These are phyloP conservation scores for Cyclocybe aegerita DNA, from an alignment of 768 basidiomycete genomes.

Conservation along the genomic window DNA sequence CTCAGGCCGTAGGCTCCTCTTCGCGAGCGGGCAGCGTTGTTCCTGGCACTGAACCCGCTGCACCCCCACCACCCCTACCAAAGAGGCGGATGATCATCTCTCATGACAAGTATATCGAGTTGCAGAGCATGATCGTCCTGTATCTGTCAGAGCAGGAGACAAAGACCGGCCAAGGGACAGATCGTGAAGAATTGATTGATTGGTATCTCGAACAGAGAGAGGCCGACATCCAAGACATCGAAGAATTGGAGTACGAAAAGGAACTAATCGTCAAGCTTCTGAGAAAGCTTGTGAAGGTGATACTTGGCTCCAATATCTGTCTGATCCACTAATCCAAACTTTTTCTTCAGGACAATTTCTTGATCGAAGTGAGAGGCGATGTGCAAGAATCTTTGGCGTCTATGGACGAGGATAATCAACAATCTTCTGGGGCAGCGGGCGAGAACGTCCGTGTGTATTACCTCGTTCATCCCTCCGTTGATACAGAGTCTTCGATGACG, in stretches of 20 bases:
- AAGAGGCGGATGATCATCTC: constrained; percentile 89
- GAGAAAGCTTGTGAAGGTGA: constrained; percentile 86
- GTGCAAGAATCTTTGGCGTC: constrained; percentile 78
- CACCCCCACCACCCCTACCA: constrained; percentile 41
- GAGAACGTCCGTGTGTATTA: constrained; percentile 75
- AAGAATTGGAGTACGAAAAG: constrained; percentile 88
- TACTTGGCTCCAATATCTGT: background rate
- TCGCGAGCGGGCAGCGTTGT: constrained; percentile 36
- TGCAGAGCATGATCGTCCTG: constrained; percentile 86
- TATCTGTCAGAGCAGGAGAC: constrained; percentile 79
- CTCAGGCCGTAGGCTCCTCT: constrained; percentile 30
- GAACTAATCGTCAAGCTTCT: constrained; percentile 90
- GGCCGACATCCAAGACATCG: constrained; percentile 75
- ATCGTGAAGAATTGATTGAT: constrained; percentile 90
- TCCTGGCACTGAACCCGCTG: constrained; percentile 27
- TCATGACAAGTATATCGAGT: constrained; percentile 90
- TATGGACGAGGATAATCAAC: constrained; percentile 57
- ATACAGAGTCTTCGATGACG: constrained; percentile 59
- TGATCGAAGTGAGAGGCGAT: constrained; percentile 82
- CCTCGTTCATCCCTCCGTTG: constrained; percentile 89
- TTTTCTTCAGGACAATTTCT: constrained; percentile 68
- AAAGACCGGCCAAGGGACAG: constrained; percentile 72
- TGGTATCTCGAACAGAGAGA: constrained; percentile 96
- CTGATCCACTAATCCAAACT: constrained; percentile 2
- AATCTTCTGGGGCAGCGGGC: constrained; percentile 46